Evolutionary conservation across 1,139 yeast species (phyloP).

Genomic region (Sugiyamaella japonica): DNA sequence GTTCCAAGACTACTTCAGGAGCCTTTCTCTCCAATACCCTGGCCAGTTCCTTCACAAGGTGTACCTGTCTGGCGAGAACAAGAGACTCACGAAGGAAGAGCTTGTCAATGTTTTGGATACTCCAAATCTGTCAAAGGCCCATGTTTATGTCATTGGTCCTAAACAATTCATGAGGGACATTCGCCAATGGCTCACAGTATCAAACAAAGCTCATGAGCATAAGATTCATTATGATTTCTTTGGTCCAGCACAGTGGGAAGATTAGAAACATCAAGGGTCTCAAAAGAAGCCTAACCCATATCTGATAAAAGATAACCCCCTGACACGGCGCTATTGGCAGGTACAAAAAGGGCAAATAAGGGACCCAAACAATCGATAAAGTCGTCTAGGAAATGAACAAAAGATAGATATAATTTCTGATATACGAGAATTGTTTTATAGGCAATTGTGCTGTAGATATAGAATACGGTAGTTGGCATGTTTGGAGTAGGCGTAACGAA

Average conservation of each 20-base stretch:
- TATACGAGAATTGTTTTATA: too few relatives aligned
- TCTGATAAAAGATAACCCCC: neutral
- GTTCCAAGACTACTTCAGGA: conserved; percentile 25
- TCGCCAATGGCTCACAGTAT: conserved; percentile 9
- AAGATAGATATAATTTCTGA: too few relatives aligned
- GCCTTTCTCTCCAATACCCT: conserved; percentile 23
- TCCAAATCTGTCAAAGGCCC: conserved; percentile 16
- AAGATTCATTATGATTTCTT: conserved; percentile 21
- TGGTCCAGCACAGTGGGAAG: conserved; percentile 20
- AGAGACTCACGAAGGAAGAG: conserved; percentile 24
- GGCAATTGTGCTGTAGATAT: too few relatives aligned
- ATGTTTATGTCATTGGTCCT: conserved; percentile 31
- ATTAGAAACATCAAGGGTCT: neutral
- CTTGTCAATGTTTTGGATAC: conserved; percentile 19
- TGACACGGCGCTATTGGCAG: neutral
- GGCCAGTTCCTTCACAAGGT: conserved; percentile 26
- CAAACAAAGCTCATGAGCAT: conserved; percentile 1
- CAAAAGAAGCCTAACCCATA: neutral
- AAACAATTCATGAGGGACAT: conserved; percentile 28
- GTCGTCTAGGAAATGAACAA: neutral
- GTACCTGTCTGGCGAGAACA: conserved; percentile 26
- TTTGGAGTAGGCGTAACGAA: too few relatives aligned
- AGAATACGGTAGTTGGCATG: too few relatives aligned
- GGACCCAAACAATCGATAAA: neutral
- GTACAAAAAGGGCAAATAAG: neutral